Evolutionary conservation across 148 eudicot species (phyloP).

Genomic region (Drosera capensis): DNA sequence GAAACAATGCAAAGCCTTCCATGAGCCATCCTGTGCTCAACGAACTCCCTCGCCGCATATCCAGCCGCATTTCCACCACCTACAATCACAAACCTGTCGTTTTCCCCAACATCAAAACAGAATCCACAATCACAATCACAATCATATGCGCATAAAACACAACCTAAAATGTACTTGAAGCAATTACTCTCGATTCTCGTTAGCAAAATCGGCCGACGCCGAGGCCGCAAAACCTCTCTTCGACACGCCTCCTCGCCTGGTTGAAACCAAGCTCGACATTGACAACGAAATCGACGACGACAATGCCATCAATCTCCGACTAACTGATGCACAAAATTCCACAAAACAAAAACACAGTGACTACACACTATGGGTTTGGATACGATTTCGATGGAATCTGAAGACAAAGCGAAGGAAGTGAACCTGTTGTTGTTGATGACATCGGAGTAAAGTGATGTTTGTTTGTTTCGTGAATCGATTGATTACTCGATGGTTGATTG

Average conservation of each 20-base stretch:
- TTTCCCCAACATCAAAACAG: neutral
- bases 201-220: neutral
- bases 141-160: neutral
- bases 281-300: too few relatives aligned
- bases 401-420: too few relatives aligned
- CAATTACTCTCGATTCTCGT: neutral
- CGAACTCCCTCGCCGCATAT: conserved; percentile 84
- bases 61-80: conserved; percentile 99
- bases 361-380: too few relatives aligned
- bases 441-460: too few relatives aligned
- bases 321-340: too few relatives aligned
- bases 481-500: too few relatives aligned
- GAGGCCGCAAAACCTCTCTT: neutral
- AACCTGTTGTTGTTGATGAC: too few relatives aligned
- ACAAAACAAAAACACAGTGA: too few relatives aligned
- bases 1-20: conserved; percentile 92
- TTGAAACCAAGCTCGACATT: neutral
- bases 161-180: neutral
- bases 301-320: too few relatives aligned
- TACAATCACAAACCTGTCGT: conserved; percentile 76
- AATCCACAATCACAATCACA: neutral
- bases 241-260: neutral
- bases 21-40: conserved; percentile 78
- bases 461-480: too few relatives aligned
- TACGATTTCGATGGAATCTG: too few relatives aligned